Base-by-base conservation (phyloP, 306 rosid genomes). In the Potentilla sterilis region DNA sequence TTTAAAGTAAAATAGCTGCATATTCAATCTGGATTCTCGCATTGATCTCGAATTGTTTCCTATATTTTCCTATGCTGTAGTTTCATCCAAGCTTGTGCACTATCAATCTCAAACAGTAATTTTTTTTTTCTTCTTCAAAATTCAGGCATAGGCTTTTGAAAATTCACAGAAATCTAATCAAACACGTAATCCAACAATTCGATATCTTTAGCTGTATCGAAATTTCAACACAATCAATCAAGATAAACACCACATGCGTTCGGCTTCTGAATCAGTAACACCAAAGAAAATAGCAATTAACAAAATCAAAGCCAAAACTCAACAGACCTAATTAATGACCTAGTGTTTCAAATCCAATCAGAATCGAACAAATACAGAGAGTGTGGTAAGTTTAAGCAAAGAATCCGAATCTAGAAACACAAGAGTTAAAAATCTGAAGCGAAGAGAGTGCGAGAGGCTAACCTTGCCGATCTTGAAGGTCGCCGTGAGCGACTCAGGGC, bases 381-480 rank as follows among this genome's bases (percentile, higher is more conserved):
- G 2, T 48, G 32, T 40, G 41, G 35, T 32, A 9, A 24, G 35
- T 61, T 4, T 22, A 42, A 42, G 44, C 47, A 68, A 66, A 47
- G 14, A 15, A 51, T 58, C 55, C 14, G 67, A 84, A 46, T 40
- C 63, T 66, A 47, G 22, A 78, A 72, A n/a, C 1, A 22, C 11
- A 64, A 48, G 58, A 41, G 32, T 7, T 28, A 1, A 4, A 28
- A 24, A 43, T 15, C 67, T 6, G 54, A 34, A 15, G 19, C 12
- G 15, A 22, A 13, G 67, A 32, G 7, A 3, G 15, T 59, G 28
- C 28, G 28, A 7, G 7, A 35, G 43, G 32, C 44, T 71, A 67
- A 77, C 97, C 87, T 88, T 89, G 69, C 91, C 90, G 43, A 83
- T 83, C 90, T 87, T 91, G 54, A 96, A 86, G 34, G 62, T 87